Evolutionary conservation across 169 alveolate genomes (phyloP), one percentile per base, ranked within the genome.

Genomic region (Cryptosporidium andersoni): DNA sequence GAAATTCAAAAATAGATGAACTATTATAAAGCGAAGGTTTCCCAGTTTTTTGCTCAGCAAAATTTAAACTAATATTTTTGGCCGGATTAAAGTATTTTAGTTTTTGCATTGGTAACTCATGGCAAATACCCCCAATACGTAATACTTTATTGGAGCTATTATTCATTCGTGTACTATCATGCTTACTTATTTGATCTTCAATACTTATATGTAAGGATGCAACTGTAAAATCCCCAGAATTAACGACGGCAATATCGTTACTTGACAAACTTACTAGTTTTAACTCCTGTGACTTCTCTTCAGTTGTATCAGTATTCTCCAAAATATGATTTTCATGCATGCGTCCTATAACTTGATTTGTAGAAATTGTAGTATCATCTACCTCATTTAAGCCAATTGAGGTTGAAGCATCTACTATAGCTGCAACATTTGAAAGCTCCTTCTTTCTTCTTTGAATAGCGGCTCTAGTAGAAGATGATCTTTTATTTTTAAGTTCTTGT

Each of bases 131-230:
- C 25, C 8, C 4, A 25, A 14, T 48, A 48, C 5, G 51, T 37
- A 25, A n/a, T 14, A 14, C 2, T 36, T 25, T 43, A 40, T 53
- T 52, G 39, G 53, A 34, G 37, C 39, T 52, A 16, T 1, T 53
- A 7, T 34, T 34, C 6, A n/a, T 53, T 14, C 42, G 16, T n/a
- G 40, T 12, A n/a, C 36, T 4, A 14, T 42, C 80, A 12, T 49
- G 55, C 14, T 49, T 49, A 8, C 12, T 49, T 12, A 49, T 9
- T 49, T 49, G 8, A n/a, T 43, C 68, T 9, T 58, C 62, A 11
- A 74, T 74, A 58, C 60, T 68, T 45, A 74, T 74, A 43, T 74
- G 55, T 74, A 74, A 74, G 14, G 85, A 74, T 56, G 85, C 74
- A 16, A 74, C 85, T 45, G 42, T 56, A 49, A 74, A 74, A 25